Evolutionary conservation across 2,329 filamentous ascomycete species (phyloP).

Genomic region (Nigrograna mackinnonii): DNA sequence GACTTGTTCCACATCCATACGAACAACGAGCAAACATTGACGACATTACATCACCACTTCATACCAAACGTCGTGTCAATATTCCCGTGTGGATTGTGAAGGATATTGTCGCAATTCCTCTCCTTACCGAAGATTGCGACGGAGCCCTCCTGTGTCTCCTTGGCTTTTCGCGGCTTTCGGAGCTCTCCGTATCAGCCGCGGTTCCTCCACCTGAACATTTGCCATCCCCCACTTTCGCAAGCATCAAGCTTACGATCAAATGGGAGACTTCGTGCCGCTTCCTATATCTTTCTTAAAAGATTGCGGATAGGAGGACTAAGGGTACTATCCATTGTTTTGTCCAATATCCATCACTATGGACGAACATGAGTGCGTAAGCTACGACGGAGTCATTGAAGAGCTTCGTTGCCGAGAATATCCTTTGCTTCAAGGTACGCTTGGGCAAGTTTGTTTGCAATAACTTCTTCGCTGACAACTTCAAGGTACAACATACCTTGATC

Average conservation of each 20-base stretch:
- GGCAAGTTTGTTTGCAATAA: neutral
- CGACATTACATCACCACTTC: too few relatives aligned
- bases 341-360: constrained; percentile 23
- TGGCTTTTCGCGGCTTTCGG: constrained; percentile 21
- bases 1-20: too few relatives aligned
- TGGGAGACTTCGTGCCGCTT: constrained; percentile 19
- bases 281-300: constrained; percentile 18
- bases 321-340: neutral
- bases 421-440: constrained; percentile 65
- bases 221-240: constrained; percentile 41
- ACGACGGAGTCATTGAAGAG: constrained; percentile 63
- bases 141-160: constrained; percentile 1
- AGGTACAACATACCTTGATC: constrained; percentile 85
- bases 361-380: constrained; percentile 38
- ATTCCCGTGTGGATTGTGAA: too few relatives aligned
- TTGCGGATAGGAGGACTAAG: constrained; percentile 20
- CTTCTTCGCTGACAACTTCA: constrained; percentile 10
- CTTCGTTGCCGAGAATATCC: constrained; percentile 67
- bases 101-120: too few relatives aligned
- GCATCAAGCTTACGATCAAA: constrained; percentile 25
- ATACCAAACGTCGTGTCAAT: too few relatives aligned
- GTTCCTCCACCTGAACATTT: constrained; percentile 24
- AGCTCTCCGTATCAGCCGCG: constrained; percentile 21
- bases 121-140: too few relatives aligned
- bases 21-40: too few relatives aligned